Base-by-base conservation (phyloP, 257 asterid species). In the Fraxinus cuspidata region DNA sequence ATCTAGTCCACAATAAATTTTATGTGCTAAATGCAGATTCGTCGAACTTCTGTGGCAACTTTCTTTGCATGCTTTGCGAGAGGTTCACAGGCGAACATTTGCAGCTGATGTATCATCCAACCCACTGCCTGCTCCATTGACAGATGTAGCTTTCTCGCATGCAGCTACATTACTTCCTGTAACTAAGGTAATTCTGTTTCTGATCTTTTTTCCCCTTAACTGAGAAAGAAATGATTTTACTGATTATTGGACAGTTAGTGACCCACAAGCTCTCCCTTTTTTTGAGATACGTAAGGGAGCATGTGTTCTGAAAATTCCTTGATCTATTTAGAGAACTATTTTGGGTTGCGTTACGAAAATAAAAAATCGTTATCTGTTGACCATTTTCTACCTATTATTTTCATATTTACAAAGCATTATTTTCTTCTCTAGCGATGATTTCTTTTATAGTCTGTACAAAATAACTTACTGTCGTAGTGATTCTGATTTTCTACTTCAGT, bases 101-200 rank as follows among this genome's bases (percentile, higher is more conserved):
- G 84, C 96, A 21, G 89, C 97, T 83, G 99, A 96, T 82, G 89
- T 93, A 74, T 92, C 97, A 67, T 92, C 98, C 76, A 93, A 91
- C 72, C 96, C 99, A 34, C 85, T 88, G 80, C 99, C 99, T 65
- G 96, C 97, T 67, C 96, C 99, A 68, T 83, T 96, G 84, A 96
- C 99, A 51, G 99, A 96, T 88, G 98, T 96, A 83, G 98, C 99
- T 79, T 96, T 96, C 84, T 96, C 99, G 6, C 99, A 96, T 84
- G 99, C 99, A 3, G 99, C 98, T 81, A 87, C 99, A 19, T 86
- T 96, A 78, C 92, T 96, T 76, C 99, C 99, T 73, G 94, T 96
- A 78, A 96, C 99, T 44, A 93, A 93, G 97, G 99, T 96, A 72
- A 85, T 64, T 77, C 73, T 51, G 4, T 15, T 65, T 74, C 49